These are phyloP conservation scores for Tulasnella sp. DNA, from an alignment of 768 basidiomycete genomes.

Conservation along the genomic window DNA sequence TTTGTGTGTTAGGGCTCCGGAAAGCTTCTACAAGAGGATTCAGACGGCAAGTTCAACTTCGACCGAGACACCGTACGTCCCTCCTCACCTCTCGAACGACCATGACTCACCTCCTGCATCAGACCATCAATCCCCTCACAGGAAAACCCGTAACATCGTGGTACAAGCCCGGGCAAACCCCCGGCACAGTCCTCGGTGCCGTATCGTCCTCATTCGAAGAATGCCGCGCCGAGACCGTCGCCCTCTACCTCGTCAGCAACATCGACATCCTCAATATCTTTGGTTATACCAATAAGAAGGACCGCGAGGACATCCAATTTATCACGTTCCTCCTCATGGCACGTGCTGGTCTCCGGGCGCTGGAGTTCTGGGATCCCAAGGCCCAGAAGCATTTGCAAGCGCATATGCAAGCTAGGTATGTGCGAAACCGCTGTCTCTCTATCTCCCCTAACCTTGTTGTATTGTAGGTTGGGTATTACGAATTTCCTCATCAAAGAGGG, in stretches of 20 bases:
- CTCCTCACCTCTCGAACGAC: not conserved
- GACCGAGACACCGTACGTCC: conserved; percentile 47
- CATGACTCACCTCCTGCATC: not conserved
- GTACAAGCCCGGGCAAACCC: conserved; percentile 81
- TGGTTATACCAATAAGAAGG: conserved; percentile 59
- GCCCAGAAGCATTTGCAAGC: conserved; percentile 79
- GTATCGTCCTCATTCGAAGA: conserved; percentile 88
- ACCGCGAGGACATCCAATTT: conserved; percentile 66
- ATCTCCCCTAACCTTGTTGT: not conserved
- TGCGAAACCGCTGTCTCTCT: conserved; percentile 5
- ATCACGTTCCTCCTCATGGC: conserved; percentile 78
- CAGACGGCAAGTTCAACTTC: conserved; percentile 72
- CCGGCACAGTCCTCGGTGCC: conserved; percentile 70
- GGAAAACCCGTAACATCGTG: conserved; percentile 63
- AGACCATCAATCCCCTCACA: conserved; percentile 75
- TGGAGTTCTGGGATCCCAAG: conserved; percentile 73
- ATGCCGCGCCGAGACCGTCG: conserved; percentile 83
- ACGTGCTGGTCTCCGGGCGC: conserved; percentile 58
- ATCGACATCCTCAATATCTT: conserved; percentile 68
- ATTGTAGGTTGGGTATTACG: conserved; percentile 60
- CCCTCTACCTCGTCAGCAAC: conserved; percentile 65
- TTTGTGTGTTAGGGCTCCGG: conserved; percentile 35
- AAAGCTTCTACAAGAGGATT: conserved; percentile 65
- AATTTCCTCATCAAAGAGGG: conserved; percentile 62
- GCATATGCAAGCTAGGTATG: conserved; percentile 80